Evolutionary conservation across 176 grass and related monocot species (phyloP).

Genomic region (Thalia dealbata): DNA sequence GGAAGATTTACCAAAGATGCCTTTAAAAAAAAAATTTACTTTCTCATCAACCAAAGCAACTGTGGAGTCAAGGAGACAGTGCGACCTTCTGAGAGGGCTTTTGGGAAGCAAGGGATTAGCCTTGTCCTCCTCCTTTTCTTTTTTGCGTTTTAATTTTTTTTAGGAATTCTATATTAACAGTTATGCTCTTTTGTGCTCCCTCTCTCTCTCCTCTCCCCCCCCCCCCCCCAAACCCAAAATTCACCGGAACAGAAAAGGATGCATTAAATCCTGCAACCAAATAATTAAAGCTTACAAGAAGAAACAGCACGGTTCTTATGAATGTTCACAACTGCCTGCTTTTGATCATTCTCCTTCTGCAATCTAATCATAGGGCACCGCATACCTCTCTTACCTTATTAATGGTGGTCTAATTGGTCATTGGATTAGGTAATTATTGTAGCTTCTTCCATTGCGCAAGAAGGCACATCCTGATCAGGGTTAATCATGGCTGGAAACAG

Average conservation of each 20-base stretch:
- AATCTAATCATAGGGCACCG: neutral
- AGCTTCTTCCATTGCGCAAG: neutral
- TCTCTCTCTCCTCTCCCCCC: neutral
- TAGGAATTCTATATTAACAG: neutral
- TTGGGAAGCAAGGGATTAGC: constrained; percentile 19
- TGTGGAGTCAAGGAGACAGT: constrained; percentile 4
- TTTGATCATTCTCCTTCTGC: neutral
- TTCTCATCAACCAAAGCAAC: neutral
- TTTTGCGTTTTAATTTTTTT: neutral
- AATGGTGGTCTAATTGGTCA: neutral
- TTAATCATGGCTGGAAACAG: neutral
- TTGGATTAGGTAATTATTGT: neutral
- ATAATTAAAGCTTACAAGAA: neutral
- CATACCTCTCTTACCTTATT: neutral
- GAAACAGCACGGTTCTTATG: neutral
- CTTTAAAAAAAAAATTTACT: too few species aligned
- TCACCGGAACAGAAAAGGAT: neutral
- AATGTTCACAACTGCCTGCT: neutral
- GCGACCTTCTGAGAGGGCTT: constrained; percentile 23
- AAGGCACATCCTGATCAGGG: constrained; percentile 1
- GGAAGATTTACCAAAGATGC: too few species aligned
- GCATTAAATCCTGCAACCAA: neutral
- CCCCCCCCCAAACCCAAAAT: too few species aligned
- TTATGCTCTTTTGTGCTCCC: neutral
- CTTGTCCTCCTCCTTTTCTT: neutral